Percentiles rank a stretch among this genome's conserved stretches.
These are phyloP conservation scores for Alternaria brassicae DNA, from an alignment of 2,329 filamentous ascomycete species.

Conservation along the genomic window DNA sequence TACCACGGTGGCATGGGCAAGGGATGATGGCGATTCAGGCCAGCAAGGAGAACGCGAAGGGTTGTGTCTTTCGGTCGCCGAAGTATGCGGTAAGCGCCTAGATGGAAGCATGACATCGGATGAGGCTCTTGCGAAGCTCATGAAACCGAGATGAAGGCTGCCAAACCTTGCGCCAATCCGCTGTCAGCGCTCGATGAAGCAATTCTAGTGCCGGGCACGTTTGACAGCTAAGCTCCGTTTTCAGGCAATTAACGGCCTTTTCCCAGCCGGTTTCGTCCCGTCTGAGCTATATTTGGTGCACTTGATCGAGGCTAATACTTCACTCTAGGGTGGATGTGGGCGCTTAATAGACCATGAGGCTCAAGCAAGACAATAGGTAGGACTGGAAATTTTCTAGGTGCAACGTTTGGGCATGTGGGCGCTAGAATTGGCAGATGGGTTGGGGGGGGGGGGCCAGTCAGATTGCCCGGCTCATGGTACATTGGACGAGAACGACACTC, in stretches of 20 bases:
- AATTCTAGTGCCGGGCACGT: slow-evolving; percentile 22
- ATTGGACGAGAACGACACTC: slow-evolving; percentile 23
- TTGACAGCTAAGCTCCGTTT: slow-evolving; percentile 29
- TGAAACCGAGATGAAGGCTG: slow-evolving; percentile 26
- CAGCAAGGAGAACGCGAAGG: slow-evolving; percentile 2
- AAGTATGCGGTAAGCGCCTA: slow-evolving; percentile 35
- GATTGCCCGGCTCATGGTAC: slow-evolving; percentile 10
- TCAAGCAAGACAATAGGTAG: slow-evolving; percentile 28
- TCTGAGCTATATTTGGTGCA: slow-evolving; percentile 46
- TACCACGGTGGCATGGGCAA: background rate
- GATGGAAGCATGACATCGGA: slow-evolving; percentile 25
- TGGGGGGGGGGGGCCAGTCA: slow-evolving; percentile 30
- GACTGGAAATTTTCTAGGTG: slow-evolving; percentile 27
- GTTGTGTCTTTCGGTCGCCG: slow-evolving; percentile 9
- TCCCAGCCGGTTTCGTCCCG: slow-evolving; percentile 24
- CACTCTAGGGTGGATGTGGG: slow-evolving; percentile 24
- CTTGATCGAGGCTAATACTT: slow-evolving; percentile 35
- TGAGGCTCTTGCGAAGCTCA: slow-evolving; percentile 26
- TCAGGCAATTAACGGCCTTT: slow-evolving; percentile 43
- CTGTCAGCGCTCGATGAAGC: slow-evolving; percentile 25
- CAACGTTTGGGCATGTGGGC: slow-evolving; percentile 39
- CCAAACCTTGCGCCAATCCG: slow-evolving; percentile 22
- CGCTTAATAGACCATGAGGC: slow-evolving; percentile 46
- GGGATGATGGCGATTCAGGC: slow-evolving; percentile 6
- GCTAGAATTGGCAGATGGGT: slow-evolving; percentile 37